Evolutionary conservation across 768 basidiomycete species (phyloP).

Genomic region (Myochromella boudieri): DNA sequence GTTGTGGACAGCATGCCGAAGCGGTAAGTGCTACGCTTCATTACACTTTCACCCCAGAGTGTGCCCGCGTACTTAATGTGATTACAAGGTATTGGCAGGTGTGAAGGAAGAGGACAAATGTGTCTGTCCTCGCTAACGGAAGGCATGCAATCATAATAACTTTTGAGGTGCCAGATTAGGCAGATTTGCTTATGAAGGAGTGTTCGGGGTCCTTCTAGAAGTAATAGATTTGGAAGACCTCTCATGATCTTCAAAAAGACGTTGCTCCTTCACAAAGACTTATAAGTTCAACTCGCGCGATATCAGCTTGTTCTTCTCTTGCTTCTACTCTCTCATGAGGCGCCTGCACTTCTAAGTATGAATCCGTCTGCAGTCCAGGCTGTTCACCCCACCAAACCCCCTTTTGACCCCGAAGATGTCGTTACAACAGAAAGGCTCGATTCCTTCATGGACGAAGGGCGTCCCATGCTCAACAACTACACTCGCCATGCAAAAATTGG

Average conservation of each 20-base stretch:
- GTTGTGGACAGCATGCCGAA: conserved; percentile 69
- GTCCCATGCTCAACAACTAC: conserved; percentile 69
- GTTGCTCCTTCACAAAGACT: conserved; percentile 14
- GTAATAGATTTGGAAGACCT: conserved; percentile 26
- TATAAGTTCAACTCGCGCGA: conserved; percentile 6
- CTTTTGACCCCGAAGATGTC: conserved; percentile 46
- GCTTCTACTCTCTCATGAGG: conserved; percentile 24
- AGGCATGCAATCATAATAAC: conserved; percentile 4
- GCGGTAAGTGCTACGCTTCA: conserved; percentile 40
- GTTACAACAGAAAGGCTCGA: conserved; percentile 48
- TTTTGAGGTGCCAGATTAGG: conserved; percentile 17
- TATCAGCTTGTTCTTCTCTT: conserved; percentile 13
- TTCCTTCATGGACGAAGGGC: conserved; percentile 34
- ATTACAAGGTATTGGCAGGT: conserved; percentile 42
- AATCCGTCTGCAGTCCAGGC: conserved; percentile 21
- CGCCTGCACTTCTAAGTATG: conserved; percentile 23
- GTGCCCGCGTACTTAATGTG: conserved; percentile 8
- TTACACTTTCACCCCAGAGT: conserved; percentile 9
- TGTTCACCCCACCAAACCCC: conserved; percentile 18
- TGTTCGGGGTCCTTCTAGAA: conserved; percentile 25
- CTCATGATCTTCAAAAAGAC: conserved; percentile 34
- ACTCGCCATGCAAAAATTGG: conserved; percentile 37
- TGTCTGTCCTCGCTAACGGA: conserved; percentile 30
- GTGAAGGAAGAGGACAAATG: conserved; percentile 50
- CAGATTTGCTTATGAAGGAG: conserved; percentile 14